phyloP scores from a whole-genome alignment of 148 eudicot genomes.

The Limonium bicolor region DNA sequence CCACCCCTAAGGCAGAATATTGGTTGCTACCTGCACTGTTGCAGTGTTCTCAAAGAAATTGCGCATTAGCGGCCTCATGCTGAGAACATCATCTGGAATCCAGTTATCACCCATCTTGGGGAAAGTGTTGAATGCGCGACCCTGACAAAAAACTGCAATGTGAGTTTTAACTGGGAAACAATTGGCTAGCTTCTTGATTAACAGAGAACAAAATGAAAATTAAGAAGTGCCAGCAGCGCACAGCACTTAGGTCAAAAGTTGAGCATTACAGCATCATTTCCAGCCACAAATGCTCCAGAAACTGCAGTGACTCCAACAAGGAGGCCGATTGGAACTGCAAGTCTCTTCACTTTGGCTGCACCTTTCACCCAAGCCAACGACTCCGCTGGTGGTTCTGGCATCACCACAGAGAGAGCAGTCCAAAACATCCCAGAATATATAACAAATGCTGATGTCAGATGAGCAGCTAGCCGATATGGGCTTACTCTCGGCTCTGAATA shows the following conservation, averaged over 20 bases:
- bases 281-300: conserved; percentile 98
- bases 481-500: conserved; percentile 85
- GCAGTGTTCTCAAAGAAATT: conserved; percentile 93
- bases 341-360: conserved; percentile 80
- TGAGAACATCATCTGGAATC: conserved; percentile 89
- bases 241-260: too few species aligned
- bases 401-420: conserved; percentile 93
- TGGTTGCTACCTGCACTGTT: conserved; percentile 71
- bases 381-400: conserved; percentile 99
- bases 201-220: not conserved
- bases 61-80: conserved; percentile 74
- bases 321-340: conserved; percentile 74
- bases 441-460: conserved; percentile 83
- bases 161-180: not conserved
- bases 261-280: conserved; percentile 99
- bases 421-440: conserved; percentile 87
- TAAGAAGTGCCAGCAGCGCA: too few species aligned
- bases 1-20: not conserved
- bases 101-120: conserved; percentile 97
- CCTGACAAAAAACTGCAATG: conserved; percentile 26
- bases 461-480: conserved; percentile 95
- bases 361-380: conserved; percentile 82
- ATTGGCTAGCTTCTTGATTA: not conserved
- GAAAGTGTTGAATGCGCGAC: conserved; percentile 87
- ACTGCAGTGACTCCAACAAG: conserved; percentile 86